Base-by-base conservation (phyloP, 257 asterid genomes). In the Lycium barbarum region DNA sequence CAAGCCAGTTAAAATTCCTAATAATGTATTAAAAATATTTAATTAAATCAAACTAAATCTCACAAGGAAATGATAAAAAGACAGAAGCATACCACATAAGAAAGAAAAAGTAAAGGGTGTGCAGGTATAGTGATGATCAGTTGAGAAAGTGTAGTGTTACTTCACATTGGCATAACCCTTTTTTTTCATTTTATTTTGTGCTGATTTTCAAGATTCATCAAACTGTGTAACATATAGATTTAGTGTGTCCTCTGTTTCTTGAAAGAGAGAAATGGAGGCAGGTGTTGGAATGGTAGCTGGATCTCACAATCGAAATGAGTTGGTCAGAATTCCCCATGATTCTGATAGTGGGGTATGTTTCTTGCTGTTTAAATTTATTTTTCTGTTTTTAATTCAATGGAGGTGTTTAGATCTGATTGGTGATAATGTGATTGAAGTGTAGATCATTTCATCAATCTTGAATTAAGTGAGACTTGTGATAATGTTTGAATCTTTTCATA, bases 271-370 rank as follows among this genome's bases (percentile, higher is more conserved):
- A 74, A 94, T 95, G 98, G 98, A 95, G 87, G 94, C 94, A 58
- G 90, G 85, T 88, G 94, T 89, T 73, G 98, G 98, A 55, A 84
- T 95, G 94, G 95, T 95, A 74, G 98, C 98, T 86, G 98, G 98
- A 92, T 95, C 98, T 22, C 93, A 92, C 90, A 89, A 91, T 83
- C 90, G 95, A 83, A 93, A 93, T 78, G 93, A 95, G 88, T 91
- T 95, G 68, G 98, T 95, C 79, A 84, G 88, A 57, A 91, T 92
- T 84, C 94, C 92, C 81, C 97, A 91, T 84, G 98, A 93, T 85
- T 91, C 98, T 86, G 98, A 93, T 85, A 91, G 93, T 84, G 98
- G 84, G 97, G 97, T 95, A 92, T 70, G 89, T 8, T 12, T 35
- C 74, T 26, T 79, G 12, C 18, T 4, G 6, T 3, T 9, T 58